phyloP scores from a whole-genome alignment of 1,284 basidiomycete genomes.

The Phylloporus sp. region DNA sequence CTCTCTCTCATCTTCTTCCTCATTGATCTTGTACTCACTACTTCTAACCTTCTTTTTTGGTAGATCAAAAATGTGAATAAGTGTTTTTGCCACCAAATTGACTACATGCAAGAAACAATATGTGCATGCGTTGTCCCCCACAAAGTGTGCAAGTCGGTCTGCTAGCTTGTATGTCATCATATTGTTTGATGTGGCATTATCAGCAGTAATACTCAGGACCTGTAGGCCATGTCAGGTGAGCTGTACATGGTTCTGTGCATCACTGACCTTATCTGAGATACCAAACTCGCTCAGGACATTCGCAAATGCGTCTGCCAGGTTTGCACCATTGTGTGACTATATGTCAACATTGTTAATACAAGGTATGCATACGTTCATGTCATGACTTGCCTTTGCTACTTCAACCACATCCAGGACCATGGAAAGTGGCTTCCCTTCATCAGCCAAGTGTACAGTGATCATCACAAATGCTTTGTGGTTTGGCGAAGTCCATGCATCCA shows the following conservation, averaged over 20 bases:
- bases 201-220: background rate
- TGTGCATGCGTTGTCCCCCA: background rate
- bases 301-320: background rate
- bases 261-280: background rate
- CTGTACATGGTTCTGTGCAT: background rate
- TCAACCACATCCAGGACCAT: too few relatives aligned
- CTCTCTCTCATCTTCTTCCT: background rate
- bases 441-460: too few relatives aligned
- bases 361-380: too few relatives aligned
- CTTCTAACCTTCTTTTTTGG: background rate
- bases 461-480: too few relatives aligned
- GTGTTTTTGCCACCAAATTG: background rate
- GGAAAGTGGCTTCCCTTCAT: too few relatives aligned
- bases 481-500: too few relatives aligned
- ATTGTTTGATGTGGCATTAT: background rate
- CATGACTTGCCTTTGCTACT: too few relatives aligned
- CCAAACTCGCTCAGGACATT: background rate
- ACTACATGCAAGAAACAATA: too few relatives aligned
- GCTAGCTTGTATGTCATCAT: background rate
- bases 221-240: background rate
- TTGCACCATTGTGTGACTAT: background rate
- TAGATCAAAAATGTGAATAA: background rate
- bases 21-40: background rate
- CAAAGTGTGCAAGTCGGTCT: background rate
- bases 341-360: too few relatives aligned